Base-by-base conservation (phyloP, 164 flowering plant species). In the Liquidambar formosana region DNA sequence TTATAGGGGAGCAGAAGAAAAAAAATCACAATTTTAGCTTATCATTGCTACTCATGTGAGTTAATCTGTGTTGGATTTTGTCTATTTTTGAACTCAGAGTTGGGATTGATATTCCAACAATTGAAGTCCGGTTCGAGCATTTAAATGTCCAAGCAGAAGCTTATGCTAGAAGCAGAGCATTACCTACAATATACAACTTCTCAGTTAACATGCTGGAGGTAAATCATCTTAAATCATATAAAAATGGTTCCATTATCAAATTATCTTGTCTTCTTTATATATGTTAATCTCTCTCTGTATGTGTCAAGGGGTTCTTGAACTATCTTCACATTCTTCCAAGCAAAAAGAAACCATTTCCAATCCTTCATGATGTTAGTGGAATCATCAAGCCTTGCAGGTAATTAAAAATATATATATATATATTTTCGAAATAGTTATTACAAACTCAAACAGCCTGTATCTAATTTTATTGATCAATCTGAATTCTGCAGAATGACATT, bases 321-420 rank as follows among this genome's bases (percentile, higher is more conserved):
- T 74, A 9, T 67, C 82, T 88, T 48, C 89, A 70, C 45, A 66
- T 90, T 63, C 73, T 85, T 52, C 89, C 90, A 1, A 88, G 78
- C 69, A 73, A 78, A 72, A 89, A 86, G 78, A 61, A 56, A 60
- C 77, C 79, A n/a, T 64, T 83, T 10, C 45, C 82, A 47, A 81
- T 89, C 48, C 91, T 89, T 57, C 68, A 73, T 57, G 80, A 86
- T 75, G 80, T 88, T 21, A 83, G 88, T 70, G 94, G 92, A 47
- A 78, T 82, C 65, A 79, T 89, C 75, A 87, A 83, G 64, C 92
- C 91, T 33, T 12, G 74, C 65, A 83, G 86, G 89, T 87, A 18
- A 68, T 33, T 5, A 21, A 5, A n/a, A 19, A 14, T n/a, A 4
- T 33, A n/a, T n/a, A n/a, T n/a, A n/a, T n/a, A n/a, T n/a, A n/a